A percentile compares a stretch with the other conserved stretches of the same genome.
phyloP scores from a whole-genome alignment of 257 asterid species.

The Verbena officinalis region DNA sequence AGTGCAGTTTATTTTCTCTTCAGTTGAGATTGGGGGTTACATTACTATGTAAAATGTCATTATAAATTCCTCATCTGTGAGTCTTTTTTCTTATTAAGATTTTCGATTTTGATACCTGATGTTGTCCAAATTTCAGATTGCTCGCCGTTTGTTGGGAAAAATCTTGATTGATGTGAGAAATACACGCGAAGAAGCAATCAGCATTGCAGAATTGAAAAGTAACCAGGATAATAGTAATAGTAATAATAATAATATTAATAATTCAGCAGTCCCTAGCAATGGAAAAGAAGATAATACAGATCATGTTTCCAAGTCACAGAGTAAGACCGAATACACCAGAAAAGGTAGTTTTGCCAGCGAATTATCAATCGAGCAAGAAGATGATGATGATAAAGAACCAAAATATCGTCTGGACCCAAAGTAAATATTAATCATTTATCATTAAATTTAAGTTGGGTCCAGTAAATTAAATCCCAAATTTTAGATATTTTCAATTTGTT shows the following conservation, averaged over 20 bases:
- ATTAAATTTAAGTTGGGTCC: slow-evolving; percentile 2
- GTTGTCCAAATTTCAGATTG: slow-evolving; percentile 54
- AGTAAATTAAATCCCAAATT: slow-evolving; percentile 10
- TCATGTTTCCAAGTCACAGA: slow-evolving; percentile 44
- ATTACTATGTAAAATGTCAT: too few species aligned
- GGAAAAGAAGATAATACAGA: slow-evolving; percentile 69
- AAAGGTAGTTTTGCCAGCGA: slow-evolving; percentile 67
- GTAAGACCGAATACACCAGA: slow-evolving; percentile 47
- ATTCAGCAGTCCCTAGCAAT: slow-evolving; percentile 33
- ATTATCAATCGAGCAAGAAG: slow-evolving; percentile 67
- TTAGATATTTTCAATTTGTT: slow-evolving; percentile 28
- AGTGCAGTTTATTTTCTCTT: neutral
- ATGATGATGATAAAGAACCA: slow-evolving; percentile 88
- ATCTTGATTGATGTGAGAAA: slow-evolving; percentile 81
- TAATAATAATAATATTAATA: neutral
- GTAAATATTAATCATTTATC: slow-evolving; percentile 38
- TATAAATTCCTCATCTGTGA: neutral
- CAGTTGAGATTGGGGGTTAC: neutral
- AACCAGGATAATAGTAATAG: slow-evolving; percentile 45
- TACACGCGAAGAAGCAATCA: slow-evolving; percentile 88
- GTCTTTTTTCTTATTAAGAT: slow-evolving; percentile 1
- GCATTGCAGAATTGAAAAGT: slow-evolving; percentile 80
- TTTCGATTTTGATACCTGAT: slow-evolving; percentile 5
- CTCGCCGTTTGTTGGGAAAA: slow-evolving; percentile 93
- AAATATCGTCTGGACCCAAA: slow-evolving; percentile 94